Evolutionary conservation across 1,284 basidiomycete genomes (phyloP).

Genomic region (Heliocybe sulcata): DNA sequence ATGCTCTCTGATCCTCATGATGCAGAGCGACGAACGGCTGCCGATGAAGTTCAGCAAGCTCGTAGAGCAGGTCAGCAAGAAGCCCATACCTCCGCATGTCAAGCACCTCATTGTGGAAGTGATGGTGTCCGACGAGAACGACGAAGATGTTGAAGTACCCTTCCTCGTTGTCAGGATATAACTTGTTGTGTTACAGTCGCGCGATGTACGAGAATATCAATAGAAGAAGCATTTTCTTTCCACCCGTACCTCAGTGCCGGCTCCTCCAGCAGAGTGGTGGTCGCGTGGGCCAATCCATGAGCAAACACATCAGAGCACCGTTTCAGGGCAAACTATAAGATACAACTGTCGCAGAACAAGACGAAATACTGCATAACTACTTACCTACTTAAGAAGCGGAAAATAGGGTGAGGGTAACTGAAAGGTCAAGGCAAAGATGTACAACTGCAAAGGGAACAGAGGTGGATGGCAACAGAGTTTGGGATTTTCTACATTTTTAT

Average conservation of each 20-base stretch:
- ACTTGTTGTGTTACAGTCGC: background rate
- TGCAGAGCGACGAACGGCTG: slow-evolving; percentile 79
- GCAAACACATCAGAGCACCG: background rate
- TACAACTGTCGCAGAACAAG: background rate
- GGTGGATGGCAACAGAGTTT: slow-evolving; percentile 31
- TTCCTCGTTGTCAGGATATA: slow-evolving; percentile 15
- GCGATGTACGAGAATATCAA: slow-evolving; percentile 4
- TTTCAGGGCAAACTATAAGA: background rate
- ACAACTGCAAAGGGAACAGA: slow-evolving; percentile 3
- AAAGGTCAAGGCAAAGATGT: slow-evolving; percentile 14
- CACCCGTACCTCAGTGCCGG: background rate
- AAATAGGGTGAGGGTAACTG: slow-evolving; percentile 16
- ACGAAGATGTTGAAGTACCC: slow-evolving; percentile 71
- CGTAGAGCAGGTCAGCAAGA: slow-evolving; percentile 93
- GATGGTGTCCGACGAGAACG: slow-evolving; percentile 88
- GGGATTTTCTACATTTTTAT: slow-evolving; percentile 32
- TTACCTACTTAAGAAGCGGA: slow-evolving; percentile 27
- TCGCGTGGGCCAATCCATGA: no score
- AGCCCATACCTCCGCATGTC: slow-evolving; percentile 73
- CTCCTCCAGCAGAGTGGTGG: no score
- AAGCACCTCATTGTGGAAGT: slow-evolving; percentile 90
- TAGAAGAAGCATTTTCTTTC: slow-evolving; percentile 6
- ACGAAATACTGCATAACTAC: slow-evolving; percentile 29
- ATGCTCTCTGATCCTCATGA: slow-evolving; percentile 5
- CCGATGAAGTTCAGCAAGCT: slow-evolving; percentile 88